phyloP scores from a whole-genome alignment of 1,284 basidiomycete genomes.

The Ganoderma resinaceum region DNA sequence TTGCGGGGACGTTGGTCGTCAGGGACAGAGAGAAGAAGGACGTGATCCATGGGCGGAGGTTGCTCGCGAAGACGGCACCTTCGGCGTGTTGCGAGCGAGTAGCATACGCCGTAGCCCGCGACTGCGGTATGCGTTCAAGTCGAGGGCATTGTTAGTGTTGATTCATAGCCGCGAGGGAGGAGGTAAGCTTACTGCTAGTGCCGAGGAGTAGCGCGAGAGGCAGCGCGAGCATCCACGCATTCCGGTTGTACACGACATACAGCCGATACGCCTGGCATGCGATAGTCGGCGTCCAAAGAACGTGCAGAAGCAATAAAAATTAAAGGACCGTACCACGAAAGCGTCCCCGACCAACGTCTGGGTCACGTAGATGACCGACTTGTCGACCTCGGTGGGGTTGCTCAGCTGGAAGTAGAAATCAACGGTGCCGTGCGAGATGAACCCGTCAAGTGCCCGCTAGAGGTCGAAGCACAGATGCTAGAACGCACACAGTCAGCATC shows the following conservation, averaged over 20 bases:
- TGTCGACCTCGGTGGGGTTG: slow-evolving; percentile 15
- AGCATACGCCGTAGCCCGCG: slow-evolving; percentile 12
- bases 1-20: slow-evolving; percentile 22
- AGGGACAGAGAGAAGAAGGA: slow-evolving; percentile 22
- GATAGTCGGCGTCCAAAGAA: neutral
- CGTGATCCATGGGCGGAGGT: slow-evolving; percentile 18
- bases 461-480: slow-evolving; percentile 25
- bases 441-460: slow-evolving; percentile 16
- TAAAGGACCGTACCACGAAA: neutral
- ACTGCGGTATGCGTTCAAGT: neutral
- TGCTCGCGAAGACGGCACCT: slow-evolving; percentile 17
- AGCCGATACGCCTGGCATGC: slow-evolving; percentile 13
- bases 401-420: slow-evolving; percentile 11
- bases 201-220: slow-evolving; percentile 12
- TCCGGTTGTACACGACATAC: slow-evolving; percentile 24
- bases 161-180: neutral
- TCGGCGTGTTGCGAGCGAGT: slow-evolving; percentile 13
- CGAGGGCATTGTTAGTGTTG: neutral
- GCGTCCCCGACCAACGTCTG: slow-evolving; percentile 21
- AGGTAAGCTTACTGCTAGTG: neutral
- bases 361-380: slow-evolving; percentile 16
- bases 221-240: neutral
- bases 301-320: neutral
- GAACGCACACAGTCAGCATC: neutral
- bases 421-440: slow-evolving; percentile 11